phyloP scores from a whole-genome alignment of 106 monocot genomes.

The Iris macrosiphon region DNA sequence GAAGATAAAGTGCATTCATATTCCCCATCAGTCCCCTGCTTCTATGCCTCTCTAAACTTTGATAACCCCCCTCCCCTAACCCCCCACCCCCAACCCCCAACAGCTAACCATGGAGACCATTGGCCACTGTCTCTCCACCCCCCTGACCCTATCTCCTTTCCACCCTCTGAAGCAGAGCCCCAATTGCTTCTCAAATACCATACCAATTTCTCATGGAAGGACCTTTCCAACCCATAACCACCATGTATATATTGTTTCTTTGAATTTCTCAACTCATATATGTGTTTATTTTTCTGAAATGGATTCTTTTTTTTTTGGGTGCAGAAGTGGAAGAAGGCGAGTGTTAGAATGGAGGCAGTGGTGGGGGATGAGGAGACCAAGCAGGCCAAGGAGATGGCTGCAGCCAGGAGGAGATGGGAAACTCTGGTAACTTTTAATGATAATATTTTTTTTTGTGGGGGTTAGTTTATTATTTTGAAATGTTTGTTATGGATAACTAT shows the following conservation, averaged over 20 bases:
- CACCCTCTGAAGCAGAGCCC: constrained; percentile 6
- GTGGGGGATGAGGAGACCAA: constrained; percentile 46
- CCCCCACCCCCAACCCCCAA: not conserved
- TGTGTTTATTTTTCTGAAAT: not conserved
- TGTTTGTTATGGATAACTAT: too few species aligned
- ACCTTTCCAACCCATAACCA: constrained; percentile 1
- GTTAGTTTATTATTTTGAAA: not conserved
- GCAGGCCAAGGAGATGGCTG: constrained; percentile 73
- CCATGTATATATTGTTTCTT: not conserved
- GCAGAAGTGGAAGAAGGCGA: constrained; percentile 19
- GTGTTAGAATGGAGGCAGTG: constrained; percentile 24
- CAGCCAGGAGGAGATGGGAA: constrained; percentile 71
- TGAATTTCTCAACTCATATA: not conserved
- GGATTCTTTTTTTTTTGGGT: not conserved
- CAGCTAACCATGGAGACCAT: constrained; percentile 16
- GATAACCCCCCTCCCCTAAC: too few species aligned
- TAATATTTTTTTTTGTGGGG: not conserved
- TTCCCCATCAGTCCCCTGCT: too few species aligned
- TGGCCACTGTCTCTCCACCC: constrained; percentile 4
- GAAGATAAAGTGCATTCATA: too few species aligned
- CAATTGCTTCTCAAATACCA: not conserved
- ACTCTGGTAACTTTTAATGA: constrained; percentile 32
- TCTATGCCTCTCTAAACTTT: too few species aligned
- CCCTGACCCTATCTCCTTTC: not conserved
- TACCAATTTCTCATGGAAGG: not conserved